These are phyloP conservation scores for Phytopythium litorale DNA, from an alignment of 352 stramenopile species.

Conservation along the genomic window DNA sequence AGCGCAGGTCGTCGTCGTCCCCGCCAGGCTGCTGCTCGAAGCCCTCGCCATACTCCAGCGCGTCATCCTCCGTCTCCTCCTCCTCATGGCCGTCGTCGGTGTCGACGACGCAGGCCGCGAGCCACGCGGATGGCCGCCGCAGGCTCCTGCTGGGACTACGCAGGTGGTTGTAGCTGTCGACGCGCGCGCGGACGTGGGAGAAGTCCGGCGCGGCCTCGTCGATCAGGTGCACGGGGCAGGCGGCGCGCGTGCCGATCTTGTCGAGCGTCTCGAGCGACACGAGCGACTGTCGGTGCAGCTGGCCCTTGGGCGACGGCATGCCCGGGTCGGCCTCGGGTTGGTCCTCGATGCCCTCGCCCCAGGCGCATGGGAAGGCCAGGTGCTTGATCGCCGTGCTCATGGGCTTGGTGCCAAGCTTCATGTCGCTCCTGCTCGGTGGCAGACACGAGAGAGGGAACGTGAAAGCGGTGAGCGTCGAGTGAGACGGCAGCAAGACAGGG, in stretches of 20 bases:
- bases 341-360: slow-evolving; percentile 15
- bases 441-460: not conserved
- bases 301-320: slow-evolving; percentile 53
- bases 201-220: slow-evolving; percentile 53
- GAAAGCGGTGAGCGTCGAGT: not conserved
- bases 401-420: slow-evolving; percentile 64
- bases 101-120: slow-evolving; percentile 25
- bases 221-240: slow-evolving; percentile 65
- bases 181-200: slow-evolving; percentile 41
- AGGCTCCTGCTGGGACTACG: slow-evolving; percentile 39
- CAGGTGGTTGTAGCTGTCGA: slow-evolving; percentile 62
- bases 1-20: not conserved
- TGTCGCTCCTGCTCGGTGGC: slow-evolving; percentile 41
- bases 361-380: slow-evolving; percentile 38
- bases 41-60: slow-evolving; percentile 7
- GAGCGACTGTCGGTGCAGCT: slow-evolving; percentile 44
- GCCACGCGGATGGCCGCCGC: slow-evolving; percentile 52
- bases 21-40: not conserved
- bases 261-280: slow-evolving; percentile 69
- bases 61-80: not conserved
- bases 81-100: not conserved
- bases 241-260: slow-evolving; percentile 69
- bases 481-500: not conserved
- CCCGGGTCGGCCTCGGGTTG: slow-evolving; percentile 34
- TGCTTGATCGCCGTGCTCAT: slow-evolving; percentile 43